phyloP scores from a whole-genome alignment of 2,329 filamentous ascomycete genomes.

The Cordyceps farinosa region DNA sequence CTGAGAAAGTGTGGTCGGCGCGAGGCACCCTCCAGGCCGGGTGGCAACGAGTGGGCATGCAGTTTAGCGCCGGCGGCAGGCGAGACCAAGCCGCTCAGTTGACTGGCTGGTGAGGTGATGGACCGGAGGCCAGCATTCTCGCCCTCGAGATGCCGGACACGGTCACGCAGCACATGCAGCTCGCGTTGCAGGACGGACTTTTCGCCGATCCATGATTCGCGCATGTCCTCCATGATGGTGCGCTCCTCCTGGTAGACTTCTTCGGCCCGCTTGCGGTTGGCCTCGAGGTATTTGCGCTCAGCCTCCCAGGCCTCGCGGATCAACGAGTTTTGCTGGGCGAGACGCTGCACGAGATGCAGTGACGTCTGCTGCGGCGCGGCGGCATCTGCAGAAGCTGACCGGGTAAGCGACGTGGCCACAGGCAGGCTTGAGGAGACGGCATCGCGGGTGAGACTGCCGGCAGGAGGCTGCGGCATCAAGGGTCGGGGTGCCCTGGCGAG shows the following conservation, averaged over 20 bases:
- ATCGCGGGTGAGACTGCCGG: slow-evolving; percentile 6
- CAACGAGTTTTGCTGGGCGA: slow-evolving; percentile 40
- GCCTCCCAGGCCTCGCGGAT: slow-evolving; percentile 51
- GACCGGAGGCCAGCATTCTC: slow-evolving; percentile 35
- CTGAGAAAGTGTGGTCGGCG: slow-evolving; percentile 34
- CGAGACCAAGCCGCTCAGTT: slow-evolving; percentile 30
- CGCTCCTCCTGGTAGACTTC: slow-evolving; percentile 55
- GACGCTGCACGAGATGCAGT: slow-evolving; percentile 36
- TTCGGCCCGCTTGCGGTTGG: slow-evolving; percentile 50
- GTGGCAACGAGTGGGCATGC: slow-evolving; percentile 28
- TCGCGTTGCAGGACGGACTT: slow-evolving; percentile 40
- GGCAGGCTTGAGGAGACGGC: slow-evolving; percentile 16
- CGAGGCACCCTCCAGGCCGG: slow-evolving; percentile 33
- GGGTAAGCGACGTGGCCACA: slow-evolving; percentile 26
- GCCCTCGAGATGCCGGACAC: slow-evolving; percentile 34
- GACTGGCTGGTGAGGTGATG: slow-evolving; percentile 29
- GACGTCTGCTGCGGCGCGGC: slow-evolving; percentile 28
- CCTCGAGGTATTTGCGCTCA: slow-evolving; percentile 52
- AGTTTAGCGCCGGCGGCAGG: slow-evolving; percentile 4
- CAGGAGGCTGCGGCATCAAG: slow-evolving; percentile 8
- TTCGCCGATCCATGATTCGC: slow-evolving; percentile 44
- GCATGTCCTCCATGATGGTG: slow-evolving; percentile 50
- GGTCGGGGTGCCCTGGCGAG: slow-evolving; percentile 11
- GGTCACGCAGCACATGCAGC: slow-evolving; percentile 40
- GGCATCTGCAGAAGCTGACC: slow-evolving; percentile 28